Evolutionary conservation across 2,329 filamentous ascomycete genomes (phyloP).

Genomic region (Alternaria arbusti): DNA sequence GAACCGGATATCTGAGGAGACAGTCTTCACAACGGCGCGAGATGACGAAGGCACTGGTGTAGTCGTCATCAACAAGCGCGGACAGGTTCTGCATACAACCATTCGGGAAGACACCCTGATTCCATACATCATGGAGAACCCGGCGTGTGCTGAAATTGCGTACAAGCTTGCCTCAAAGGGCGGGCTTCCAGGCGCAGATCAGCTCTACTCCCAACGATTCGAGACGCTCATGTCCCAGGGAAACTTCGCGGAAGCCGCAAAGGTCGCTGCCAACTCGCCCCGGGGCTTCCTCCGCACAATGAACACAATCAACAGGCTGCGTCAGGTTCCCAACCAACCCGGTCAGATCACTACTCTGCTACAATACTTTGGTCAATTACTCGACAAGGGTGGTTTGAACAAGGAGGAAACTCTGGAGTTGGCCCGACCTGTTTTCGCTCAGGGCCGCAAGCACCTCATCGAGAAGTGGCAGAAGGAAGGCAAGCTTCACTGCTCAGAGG

Average conservation of each 20-base stretch:
- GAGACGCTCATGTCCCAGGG: constrained; percentile 82
- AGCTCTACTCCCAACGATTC: constrained; percentile 91
- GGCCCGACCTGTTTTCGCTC: constrained; percentile 86
- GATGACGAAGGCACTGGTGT: constrained; percentile 87
- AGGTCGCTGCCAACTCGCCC: constrained; percentile 95
- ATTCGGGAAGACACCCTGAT: constrained; percentile 92
- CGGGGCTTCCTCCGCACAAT: constrained; percentile 92
- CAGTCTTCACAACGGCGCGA: constrained; percentile 91
- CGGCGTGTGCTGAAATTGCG: constrained; percentile 89
- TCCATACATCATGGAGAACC: constrained; percentile 94
- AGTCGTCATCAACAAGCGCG: constrained; percentile 95
- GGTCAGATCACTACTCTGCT: constrained; percentile 93
- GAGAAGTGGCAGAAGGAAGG: constrained; percentile 98
- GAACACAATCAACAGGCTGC: constrained; percentile 96
- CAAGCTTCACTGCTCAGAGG: constrained; percentile 95
- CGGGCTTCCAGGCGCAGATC: constrained; percentile 90
- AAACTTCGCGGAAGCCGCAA: constrained; percentile 87
- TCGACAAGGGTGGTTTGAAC: constrained; percentile 94
- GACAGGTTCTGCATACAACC: constrained; percentile 91
- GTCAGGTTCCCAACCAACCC: constrained; percentile 78
- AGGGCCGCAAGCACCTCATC: constrained; percentile 92
- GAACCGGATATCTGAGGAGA: constrained; percentile 99
- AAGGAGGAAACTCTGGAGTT: constrained; percentile 93
- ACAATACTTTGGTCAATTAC: constrained; percentile 95
- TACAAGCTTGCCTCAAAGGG: constrained; percentile 96